Evolutionary conservation across 192 early-diverging fungal genomes (phyloP).

Genomic region (Backusella parvicylindrica): DNA sequence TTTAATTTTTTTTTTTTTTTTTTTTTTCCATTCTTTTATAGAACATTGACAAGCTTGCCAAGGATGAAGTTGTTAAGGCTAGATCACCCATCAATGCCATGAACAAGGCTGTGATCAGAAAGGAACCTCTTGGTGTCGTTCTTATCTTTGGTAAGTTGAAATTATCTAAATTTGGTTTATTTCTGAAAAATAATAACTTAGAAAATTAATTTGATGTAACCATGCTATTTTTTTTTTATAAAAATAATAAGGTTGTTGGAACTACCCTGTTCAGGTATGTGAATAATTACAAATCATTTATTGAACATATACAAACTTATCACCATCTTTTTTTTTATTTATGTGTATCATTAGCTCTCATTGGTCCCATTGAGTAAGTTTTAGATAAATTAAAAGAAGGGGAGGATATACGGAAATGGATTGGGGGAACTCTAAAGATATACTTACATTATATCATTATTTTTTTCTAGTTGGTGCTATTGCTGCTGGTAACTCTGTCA

Average conservation of each 20-base stretch:
- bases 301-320: background rate
- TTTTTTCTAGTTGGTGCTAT: slow-evolving; percentile 76
- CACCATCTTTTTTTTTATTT: background rate
- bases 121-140: slow-evolving; percentile 76
- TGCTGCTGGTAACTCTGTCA: slow-evolving; percentile 86
- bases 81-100: slow-evolving; percentile 38
- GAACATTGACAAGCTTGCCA: slow-evolving; percentile 58
- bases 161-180: background rate
- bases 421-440: background rate
- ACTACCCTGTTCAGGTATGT: slow-evolving; percentile 51
- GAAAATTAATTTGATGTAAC: background rate
- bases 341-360: background rate
- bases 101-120: slow-evolving; percentile 52
- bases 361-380: slow-evolving; percentile 22
- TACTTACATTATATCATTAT: slow-evolving; percentile 19
- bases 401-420: no score
- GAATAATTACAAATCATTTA: background rate
- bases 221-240: background rate
- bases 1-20: no score
- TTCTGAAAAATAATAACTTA: no score
- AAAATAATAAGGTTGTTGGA: slow-evolving; percentile 44
- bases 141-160: slow-evolving; percentile 55
- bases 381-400: background rate
- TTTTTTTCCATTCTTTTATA: slow-evolving; percentile 30
- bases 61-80: slow-evolving; percentile 39